Conservation (phyloP, 352 stramenopile genomes). For the Phytophthora fragariaefolia region DNA sequence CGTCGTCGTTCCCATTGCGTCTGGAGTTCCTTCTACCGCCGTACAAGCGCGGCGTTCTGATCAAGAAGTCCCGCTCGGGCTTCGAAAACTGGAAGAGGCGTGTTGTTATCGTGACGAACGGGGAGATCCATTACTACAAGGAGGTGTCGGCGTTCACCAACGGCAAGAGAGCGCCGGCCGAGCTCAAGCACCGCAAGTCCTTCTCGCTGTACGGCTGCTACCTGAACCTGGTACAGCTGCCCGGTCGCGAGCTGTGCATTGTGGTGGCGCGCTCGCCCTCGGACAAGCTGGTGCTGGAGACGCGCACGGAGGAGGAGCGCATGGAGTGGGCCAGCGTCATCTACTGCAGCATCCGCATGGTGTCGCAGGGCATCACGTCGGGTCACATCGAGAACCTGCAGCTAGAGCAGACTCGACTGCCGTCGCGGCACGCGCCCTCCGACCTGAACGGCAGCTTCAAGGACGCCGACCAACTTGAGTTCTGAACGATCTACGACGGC, state of each 20-base stretch:
- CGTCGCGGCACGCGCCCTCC: slow-evolving; percentile 20
- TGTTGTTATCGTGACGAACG: slow-evolving; percentile 80
- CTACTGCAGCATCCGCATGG: slow-evolving; percentile 90
- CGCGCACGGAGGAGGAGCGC: slow-evolving; percentile 70
- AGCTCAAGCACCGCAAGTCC: slow-evolving; percentile 84
- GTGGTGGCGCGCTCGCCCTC: slow-evolving; percentile 83
- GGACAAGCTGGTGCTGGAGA: slow-evolving; percentile 87
- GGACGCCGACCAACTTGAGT: slow-evolving; percentile 34
- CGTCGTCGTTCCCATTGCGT: slow-evolving; percentile 64
- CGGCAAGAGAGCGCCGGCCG: slow-evolving; percentile 36
- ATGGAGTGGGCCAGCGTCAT: slow-evolving; percentile 89
- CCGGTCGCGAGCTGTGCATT: slow-evolving; percentile 77
- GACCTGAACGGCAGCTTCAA: slow-evolving; percentile 46
- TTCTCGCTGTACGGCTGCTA: slow-evolving; percentile 89
- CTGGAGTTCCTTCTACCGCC: slow-evolving; percentile 85
- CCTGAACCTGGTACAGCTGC: slow-evolving; percentile 80
- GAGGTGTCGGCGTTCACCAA: slow-evolving; percentile 49
- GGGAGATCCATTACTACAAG: slow-evolving; percentile 87
- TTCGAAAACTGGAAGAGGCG: slow-evolving; percentile 91
- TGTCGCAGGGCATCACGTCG: slow-evolving; percentile 85
- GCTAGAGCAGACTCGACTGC: slow-evolving; percentile 55
- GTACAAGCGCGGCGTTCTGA: slow-evolving; percentile 80
- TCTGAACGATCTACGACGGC: slow-evolving; percentile 15
- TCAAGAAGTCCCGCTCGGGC: slow-evolving; percentile 87
- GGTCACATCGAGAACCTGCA: slow-evolving; percentile 81